Conservation (phyloP, 23 red algal genomes). For the Agarophyton chilense region DNA sequence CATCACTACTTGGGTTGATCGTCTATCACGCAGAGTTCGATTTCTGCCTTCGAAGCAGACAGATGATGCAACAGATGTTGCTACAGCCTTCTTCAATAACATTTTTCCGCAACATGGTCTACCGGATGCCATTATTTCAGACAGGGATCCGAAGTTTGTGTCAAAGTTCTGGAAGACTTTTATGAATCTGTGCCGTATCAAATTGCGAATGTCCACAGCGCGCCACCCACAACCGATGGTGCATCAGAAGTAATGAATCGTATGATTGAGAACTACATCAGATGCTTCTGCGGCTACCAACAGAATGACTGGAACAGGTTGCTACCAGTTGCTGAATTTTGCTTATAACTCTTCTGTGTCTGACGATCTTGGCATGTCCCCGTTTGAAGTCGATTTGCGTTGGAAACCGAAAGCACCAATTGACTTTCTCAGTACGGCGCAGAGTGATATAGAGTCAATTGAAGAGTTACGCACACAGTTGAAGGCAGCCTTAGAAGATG, state of each 20-base stretch:
- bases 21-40: background rate
- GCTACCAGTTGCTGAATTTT: too few species aligned
- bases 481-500: too few species aligned
- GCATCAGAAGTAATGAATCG: conserved; percentile 37
- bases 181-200: background rate
- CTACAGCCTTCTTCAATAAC: background rate
- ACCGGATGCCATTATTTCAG: conserved; percentile 34
- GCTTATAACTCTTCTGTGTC: too few species aligned
- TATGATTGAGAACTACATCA: too few species aligned
- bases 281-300: too few species aligned
- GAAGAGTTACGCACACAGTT: background rate
- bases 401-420: conserved; percentile 24
- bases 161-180: background rate
- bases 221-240: conserved; percentile 22
- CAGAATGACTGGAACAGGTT: too few species aligned
- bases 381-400: too few species aligned
- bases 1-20: conserved; percentile 22
- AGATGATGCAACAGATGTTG: conserved; percentile 9
- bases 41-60: background rate
- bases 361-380: too few species aligned
- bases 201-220: background rate
- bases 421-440: background rate
- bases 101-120: conserved; percentile 51
- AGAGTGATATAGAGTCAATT: background rate
- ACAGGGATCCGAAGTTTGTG: background rate